Percentiles rank a stretch among this genome's conserved stretches.
phyloP scores from a whole-genome alignment of 768 basidiomycete genomes.

The Lentinula guzmanii region DNA sequence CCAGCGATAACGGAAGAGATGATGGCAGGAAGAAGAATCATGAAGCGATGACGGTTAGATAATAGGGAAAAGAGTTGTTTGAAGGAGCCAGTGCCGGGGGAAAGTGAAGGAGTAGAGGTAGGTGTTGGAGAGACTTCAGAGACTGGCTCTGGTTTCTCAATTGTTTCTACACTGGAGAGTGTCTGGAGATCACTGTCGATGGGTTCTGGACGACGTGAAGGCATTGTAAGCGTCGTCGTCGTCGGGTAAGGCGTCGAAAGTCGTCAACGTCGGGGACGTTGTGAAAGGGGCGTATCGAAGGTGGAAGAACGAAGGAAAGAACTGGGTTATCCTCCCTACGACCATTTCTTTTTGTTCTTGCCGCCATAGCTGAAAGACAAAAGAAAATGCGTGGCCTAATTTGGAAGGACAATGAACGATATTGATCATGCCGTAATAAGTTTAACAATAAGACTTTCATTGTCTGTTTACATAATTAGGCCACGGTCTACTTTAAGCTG shows the following conservation, averaged over 20 bases:
- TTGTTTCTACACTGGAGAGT: neutral
- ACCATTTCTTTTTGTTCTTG: neutral
- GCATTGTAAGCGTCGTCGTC: neutral
- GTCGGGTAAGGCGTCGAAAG: neutral
- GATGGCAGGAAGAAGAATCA: slow-evolving; percentile 61
- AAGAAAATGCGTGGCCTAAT: neutral
- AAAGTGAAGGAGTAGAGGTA: neutral
- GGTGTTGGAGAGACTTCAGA: neutral
- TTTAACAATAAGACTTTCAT: neutral
- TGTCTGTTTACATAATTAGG: neutral
- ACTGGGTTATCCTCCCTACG: neutral
- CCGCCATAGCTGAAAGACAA: neutral
- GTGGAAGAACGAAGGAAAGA: slow-evolving; percentile 5
- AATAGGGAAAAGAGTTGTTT: slow-evolving; percentile 57
- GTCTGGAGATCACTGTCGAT: slow-evolving; percentile 1
- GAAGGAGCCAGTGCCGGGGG: neutral
- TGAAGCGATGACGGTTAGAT: slow-evolving; percentile 46
- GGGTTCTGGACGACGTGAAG: slow-evolving; percentile 3
- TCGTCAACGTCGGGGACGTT: slow-evolving; percentile 6
- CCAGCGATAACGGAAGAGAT: slow-evolving; percentile 59
- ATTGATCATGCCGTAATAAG: neutral
- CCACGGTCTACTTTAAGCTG: neutral
- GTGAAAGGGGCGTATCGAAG: neutral
- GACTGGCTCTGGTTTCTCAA: slow-evolving; percentile 4
- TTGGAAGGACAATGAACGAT: neutral